These are phyloP conservation scores for Cadophora gregata DNA, from an alignment of 2,329 filamentous ascomycete species.

Conservation along the genomic window DNA sequence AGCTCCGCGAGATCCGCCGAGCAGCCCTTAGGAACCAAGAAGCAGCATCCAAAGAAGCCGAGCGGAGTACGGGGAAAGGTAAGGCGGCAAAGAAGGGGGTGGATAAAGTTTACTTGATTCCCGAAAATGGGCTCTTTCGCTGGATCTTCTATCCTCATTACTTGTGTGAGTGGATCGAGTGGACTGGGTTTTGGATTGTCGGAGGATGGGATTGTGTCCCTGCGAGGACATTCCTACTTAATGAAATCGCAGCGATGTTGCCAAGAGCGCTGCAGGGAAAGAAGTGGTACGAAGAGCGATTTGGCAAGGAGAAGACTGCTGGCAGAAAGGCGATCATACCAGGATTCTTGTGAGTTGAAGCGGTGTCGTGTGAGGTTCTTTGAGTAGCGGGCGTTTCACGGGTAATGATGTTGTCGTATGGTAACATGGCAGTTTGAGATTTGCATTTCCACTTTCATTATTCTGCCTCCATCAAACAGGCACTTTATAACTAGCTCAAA, in stretches of 20 bases:
- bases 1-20: conserved; percentile 84
- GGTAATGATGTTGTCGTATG: not conserved
- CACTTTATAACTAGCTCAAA: not conserved
- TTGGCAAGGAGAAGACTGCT: conserved; percentile 82
- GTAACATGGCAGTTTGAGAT: not conserved
- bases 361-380: not conserved
- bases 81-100: conserved; percentile 50
- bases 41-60: conserved; percentile 46
- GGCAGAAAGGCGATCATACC: conserved; percentile 77
- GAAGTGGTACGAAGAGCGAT: conserved; percentile 86
- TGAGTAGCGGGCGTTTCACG: not conserved
- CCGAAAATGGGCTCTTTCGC: conserved; percentile 80
- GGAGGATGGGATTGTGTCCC: conserved; percentile 72
- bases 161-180: conserved; percentile 96
- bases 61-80: conserved; percentile 51
- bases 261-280: conserved; percentile 82
- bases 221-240: conserved; percentile 81
- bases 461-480: not conserved
- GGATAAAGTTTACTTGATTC: conserved; percentile 87
- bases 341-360: conserved; percentile 39
- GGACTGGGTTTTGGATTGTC: conserved; percentile 85
- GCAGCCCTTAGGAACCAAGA: conserved; percentile 67
- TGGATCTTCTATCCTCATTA: conserved; percentile 92
- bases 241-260: conserved; percentile 89
- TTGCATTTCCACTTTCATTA: conserved; percentile 6